Evolutionary conservation across 2,329 filamentous ascomycete species (phyloP).

Genomic region (Boeremia exigua): DNA sequence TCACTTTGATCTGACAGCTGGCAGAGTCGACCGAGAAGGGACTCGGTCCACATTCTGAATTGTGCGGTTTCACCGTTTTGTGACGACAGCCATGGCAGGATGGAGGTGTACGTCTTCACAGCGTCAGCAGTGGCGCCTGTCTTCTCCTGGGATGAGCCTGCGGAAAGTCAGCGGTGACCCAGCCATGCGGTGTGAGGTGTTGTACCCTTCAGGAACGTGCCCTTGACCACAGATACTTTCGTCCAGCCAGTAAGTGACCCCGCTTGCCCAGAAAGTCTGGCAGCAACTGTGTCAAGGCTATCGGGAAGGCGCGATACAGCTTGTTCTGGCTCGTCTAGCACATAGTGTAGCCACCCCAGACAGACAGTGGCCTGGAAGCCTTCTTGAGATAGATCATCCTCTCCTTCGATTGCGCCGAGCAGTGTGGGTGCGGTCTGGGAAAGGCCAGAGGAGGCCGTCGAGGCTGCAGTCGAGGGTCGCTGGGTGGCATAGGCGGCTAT

Average conservation of each 20-base stretch:
- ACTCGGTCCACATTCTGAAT: constrained; percentile 78
- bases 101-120: constrained; percentile 68
- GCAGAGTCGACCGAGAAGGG: constrained; percentile 76
- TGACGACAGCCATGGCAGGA: constrained; percentile 68
- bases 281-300: constrained; percentile 56
- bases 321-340: constrained; percentile 69
- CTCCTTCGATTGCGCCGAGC: constrained; percentile 49
- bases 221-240: constrained; percentile 79
- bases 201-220: constrained; percentile 76
- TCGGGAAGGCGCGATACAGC: constrained; percentile 68
- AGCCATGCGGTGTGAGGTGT: constrained; percentile 23
- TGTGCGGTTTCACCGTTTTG: constrained; percentile 58
- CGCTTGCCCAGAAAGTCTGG: constrained; percentile 27
- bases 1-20: constrained; percentile 69
- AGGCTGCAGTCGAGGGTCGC: constrained; percentile 51
- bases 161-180: constrained; percentile 14
- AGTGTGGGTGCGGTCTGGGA: constrained; percentile 50
- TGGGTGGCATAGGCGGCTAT: constrained; percentile 52
- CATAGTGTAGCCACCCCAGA: constrained; percentile 84
- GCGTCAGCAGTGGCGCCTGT: constrained; percentile 60
- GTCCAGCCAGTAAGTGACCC: constrained; percentile 73
- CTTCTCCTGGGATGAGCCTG: constrained; percentile 56
- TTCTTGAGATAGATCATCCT: constrained; percentile 58
- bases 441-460: constrained; percentile 39
- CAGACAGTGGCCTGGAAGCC: constrained; percentile 80